Evolutionary conservation across 2,329 filamentous ascomycete genomes (phyloP), one percentile per base, ranked within the genome.

Genomic region (Cryphonectria naterciae): DNA sequence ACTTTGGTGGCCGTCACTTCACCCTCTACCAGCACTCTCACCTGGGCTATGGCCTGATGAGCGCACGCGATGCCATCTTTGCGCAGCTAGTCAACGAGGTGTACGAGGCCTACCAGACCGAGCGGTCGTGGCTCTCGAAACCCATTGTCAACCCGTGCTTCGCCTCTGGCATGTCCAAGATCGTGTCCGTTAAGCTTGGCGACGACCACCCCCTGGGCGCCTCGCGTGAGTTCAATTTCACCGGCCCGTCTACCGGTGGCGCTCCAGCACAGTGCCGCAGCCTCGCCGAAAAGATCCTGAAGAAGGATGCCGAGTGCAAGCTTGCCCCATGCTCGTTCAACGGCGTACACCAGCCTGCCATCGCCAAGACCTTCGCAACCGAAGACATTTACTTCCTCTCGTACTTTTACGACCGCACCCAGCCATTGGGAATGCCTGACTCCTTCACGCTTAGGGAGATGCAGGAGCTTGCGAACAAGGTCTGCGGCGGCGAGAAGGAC

Each of bases 11-110:
- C 73, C 92, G 93, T 74, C 86, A 95, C 74, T 99, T 98, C 79
- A 91, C 93, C 65, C 89, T 99, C 54, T 99, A 99, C 85, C 96
- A 99, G 82, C 95, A 99, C 85, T 98, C 95, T 17, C 97, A 99
- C 82, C 89, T 99, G 71, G 95, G 95, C 74, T 99, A 97, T 79
- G 96, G 96, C 74, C 87, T 99, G 71, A 99, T 98, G 95, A 91
- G 93, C 74, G 97, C 96, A 56, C 93, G 96, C 75, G 91, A 97
- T 71, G 88, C 95, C 73, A 89, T 99, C 68, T 94, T 98, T 83
- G 87, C 88, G 75, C 85, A 87, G 46, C 85, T 99, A 68, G 82
- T 98, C 65, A 87, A 94, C 73, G 89, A 92, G 70, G 86, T 94
- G 77, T 86, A 91, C 79, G 86, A 90, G 73, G 86, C 87, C 75